A percentile compares a stretch with the other conserved stretches of the same genome.
These are phyloP conservation scores for Trichosanthes truncata DNA, from an alignment of 306 rosid species.

Conservation along the genomic window DNA sequence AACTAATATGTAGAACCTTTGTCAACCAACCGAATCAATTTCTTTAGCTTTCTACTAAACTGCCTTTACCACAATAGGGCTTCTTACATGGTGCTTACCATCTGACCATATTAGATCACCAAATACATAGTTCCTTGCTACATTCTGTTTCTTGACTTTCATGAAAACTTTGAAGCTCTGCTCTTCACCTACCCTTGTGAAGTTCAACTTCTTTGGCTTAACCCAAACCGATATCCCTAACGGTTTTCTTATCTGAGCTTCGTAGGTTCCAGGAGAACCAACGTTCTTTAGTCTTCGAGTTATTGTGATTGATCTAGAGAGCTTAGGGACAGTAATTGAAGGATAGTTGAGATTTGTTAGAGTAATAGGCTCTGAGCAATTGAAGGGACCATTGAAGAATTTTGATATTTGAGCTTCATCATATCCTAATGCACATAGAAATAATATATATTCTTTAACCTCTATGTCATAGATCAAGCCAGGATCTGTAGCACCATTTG, in stretches of 20 bases:
- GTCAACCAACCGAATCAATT: background rate
- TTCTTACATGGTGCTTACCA: slow-evolving; percentile 55
- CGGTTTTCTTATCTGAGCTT: slow-evolving; percentile 32
- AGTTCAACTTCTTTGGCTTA: slow-evolving; percentile 48
- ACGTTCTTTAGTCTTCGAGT: slow-evolving; percentile 63
- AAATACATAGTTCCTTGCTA: slow-evolving; percentile 38
- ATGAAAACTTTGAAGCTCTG: slow-evolving; percentile 42
- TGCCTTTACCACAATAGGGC: slow-evolving; percentile 67
- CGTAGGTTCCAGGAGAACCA: slow-evolving; percentile 57
- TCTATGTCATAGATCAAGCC: slow-evolving; percentile 74
- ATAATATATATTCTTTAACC: slow-evolving; percentile 44
- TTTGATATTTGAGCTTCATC: slow-evolving; percentile 32
- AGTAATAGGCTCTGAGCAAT: slow-evolving; percentile 29
- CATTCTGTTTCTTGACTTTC: slow-evolving; percentile 22
- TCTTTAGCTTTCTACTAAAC: slow-evolving; percentile 13
- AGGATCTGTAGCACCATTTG: slow-evolving; percentile 76
- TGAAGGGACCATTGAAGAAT: slow-evolving; percentile 30
- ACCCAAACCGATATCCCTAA: slow-evolving; percentile 39
- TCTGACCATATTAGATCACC: slow-evolving; percentile 80
- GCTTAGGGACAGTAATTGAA: slow-evolving; percentile 65
- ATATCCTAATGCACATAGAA: slow-evolving; percentile 64
- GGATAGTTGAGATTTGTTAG: slow-evolving; percentile 65
- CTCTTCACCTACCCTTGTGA: slow-evolving; percentile 53
- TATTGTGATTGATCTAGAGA: slow-evolving; percentile 40
- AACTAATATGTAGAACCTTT: background rate